Base-by-base conservation (phyloP, 2,329 filamentous ascomycete genomes). In the Aspergillus fumigatus region DNA sequence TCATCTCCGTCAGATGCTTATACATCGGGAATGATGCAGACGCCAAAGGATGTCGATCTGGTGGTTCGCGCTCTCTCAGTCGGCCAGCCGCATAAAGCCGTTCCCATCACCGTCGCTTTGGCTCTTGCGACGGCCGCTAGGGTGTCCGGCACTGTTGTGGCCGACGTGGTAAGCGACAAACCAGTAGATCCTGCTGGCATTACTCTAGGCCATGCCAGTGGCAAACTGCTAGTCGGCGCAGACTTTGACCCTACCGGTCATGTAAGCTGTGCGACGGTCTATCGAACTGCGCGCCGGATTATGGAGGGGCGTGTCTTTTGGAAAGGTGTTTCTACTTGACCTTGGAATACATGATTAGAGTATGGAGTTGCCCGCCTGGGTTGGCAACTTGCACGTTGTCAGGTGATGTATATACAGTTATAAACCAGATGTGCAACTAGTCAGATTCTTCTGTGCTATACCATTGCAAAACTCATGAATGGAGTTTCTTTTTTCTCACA, bases 61-160 rank as follows among this genome's bases (percentile, higher is more conserved):
- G 66, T 79, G 2, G 77, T 76, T n/a, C 72, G 78, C n/a, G 78
- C 79, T 19, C 70, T 84, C 52, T 83, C 80, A 1, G 82, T 83
- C 53, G 80, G 79, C 1, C 80, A 84, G 58, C 81, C 81, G 4
- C 82, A 85, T 68, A 79, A 77, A 59, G 82, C 82, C 8, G 75
- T 83, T 2, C 83, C 82, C 1, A 75, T 84, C 53, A 85, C 82
- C 0, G 76, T 84, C 17, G 81, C 80, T 0, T 69, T 85, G 17
- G 78, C 79, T 11, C 58, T 83, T 14, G 78, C 77, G 3, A 73
- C 79, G 2, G 79, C 82, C 19, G 77, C 79, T 9, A 76, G 77
- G 52, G 66, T 83, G 4, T 57, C 70, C 9, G 75, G 77, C 2
- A 71, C 63, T 53, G 76, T 73, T 1, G 71, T 76, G 4, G 75